Base-by-base conservation (phyloP, 331 rosid species). In the Telfairia occidentalis region DNA sequence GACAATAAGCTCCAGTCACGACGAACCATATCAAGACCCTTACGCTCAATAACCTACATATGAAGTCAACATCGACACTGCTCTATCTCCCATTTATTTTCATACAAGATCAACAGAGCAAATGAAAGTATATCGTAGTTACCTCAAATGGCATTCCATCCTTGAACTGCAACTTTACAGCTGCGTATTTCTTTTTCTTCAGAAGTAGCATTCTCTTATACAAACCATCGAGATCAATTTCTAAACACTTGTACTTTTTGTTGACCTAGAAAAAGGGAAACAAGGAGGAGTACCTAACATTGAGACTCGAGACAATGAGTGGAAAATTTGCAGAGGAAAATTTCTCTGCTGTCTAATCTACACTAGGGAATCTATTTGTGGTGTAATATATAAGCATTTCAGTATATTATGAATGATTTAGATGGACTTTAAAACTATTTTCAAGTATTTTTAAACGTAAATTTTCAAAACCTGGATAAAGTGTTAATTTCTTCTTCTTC, bases 11-110 rank as follows among this genome's bases (percentile, higher is more conserved):
- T 91, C 98, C 98, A 94, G 83, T 94, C 98, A 75, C 93, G 95
- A 24, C 98, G 90, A 83, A 94, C 98, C 85, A 91, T 94, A 82
- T 94, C 98, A 83, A 94, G 98, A 71, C 98, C 98, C 84, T 94
- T 94, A 23, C 98, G 92, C 84, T 91, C 97, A 81, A 88, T 91
- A 80, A 89, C 92, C 98, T 94, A 83, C 67, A 29, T 38, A 35
- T 53, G 26, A 73, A 50, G 72, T 77, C 70, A 67, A 79, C 63
- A 26, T 21, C 35, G n/a, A 32, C 10, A 30, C 30, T 75, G 42
- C n/a, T 61, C 30, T 19, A 30, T 60, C 77, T 43, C 45, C 60
- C 49, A 43, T n/a, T 60, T 23, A 59, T 43, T 28, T 57, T 61
- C 48, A 18, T 45, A 40, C 5, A 7, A 19, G 30, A 46, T 6